These are phyloP conservation scores for Tubosaeta sp. DNA, from an alignment of 768 basidiomycete genomes.

Conservation along the genomic window DNA sequence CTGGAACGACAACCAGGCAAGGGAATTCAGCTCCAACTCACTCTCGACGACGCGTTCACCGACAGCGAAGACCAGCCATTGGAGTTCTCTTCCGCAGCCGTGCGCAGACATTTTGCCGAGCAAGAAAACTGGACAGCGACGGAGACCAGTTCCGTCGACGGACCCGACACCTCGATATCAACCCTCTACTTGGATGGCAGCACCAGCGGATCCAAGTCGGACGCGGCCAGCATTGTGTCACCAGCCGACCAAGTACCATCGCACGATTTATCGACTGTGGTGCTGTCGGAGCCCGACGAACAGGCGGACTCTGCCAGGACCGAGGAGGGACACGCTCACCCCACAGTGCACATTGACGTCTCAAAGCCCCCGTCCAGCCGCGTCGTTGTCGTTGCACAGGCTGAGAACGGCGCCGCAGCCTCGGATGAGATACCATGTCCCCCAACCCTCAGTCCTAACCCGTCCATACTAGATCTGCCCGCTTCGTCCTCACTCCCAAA, in stretches of 20 bases:
- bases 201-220: conserved; percentile 7
- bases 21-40: conserved; percentile 25
- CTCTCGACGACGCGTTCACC: conserved; percentile 68
- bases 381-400: conserved; percentile 17
- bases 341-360: conserved; percentile 42
- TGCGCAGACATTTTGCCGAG: conserved; percentile 59
- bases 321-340: conserved; percentile 28
- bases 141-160: conserved; percentile 32
- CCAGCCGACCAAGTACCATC: conserved; percentile 13
- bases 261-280: conserved; percentile 20
- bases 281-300: conserved; percentile 17
- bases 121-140: conserved; percentile 36
- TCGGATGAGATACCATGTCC: not conserved
- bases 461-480: conserved; percentile 18
- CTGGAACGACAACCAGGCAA: conserved; percentile 26
- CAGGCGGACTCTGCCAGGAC: not conserved
- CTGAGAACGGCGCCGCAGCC: not conserved
- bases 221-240: conserved; percentile 19
- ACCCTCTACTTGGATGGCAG: conserved; percentile 51
- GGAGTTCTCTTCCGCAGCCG: conserved; percentile 56
- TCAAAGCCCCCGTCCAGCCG: conserved; percentile 33
- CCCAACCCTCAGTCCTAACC: conserved; percentile 1
- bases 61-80: conserved; percentile 47
- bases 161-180: conserved; percentile 48
- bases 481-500: conserved; percentile 30